phyloP scores from a whole-genome alignment of 176 grass and related monocot species.

The Rhipidocladum racemiflorum region DNA sequence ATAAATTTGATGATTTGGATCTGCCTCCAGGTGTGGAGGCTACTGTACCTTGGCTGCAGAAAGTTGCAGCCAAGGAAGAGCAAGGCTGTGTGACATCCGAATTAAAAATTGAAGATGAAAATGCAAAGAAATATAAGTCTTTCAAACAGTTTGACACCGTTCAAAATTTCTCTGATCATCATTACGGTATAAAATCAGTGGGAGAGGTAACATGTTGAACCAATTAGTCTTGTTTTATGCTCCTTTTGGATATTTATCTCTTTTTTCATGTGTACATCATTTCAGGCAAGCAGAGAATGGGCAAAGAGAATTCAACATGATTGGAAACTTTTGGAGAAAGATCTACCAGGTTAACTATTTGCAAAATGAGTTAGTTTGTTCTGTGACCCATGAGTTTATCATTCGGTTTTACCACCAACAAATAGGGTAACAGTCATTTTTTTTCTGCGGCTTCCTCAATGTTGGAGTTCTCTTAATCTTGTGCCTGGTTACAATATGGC shows the following conservation, averaged over 20 bases:
- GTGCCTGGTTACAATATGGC: neutral
- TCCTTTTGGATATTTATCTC: slow-evolving; percentile 10
- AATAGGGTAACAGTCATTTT: neutral
- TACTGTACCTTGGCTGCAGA: slow-evolving; percentile 57
- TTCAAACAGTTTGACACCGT: slow-evolving; percentile 84
- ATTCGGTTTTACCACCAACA: neutral
- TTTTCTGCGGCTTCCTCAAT: neutral
- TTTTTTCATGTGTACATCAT: neutral
- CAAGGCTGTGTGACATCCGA: neutral
- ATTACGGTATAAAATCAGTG: slow-evolving; percentile 30
- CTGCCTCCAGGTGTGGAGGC: slow-evolving; percentile 82
- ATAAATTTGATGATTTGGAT: slow-evolving; percentile 78
- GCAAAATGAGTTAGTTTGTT: neutral
- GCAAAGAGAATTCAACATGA: slow-evolving; percentile 84
- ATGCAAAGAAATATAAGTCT: slow-evolving; percentile 44
- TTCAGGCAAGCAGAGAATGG: slow-evolving; percentile 67
- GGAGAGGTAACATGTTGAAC: slow-evolving; percentile 46
- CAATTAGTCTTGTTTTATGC: slow-evolving; percentile 7
- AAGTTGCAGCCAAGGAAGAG: slow-evolving; percentile 25
- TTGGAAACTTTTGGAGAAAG: slow-evolving; percentile 83
- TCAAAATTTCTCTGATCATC: slow-evolving; percentile 69
- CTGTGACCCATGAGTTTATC: neutral
- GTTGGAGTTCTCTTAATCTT: neutral
- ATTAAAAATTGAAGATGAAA: slow-evolving; percentile 52
- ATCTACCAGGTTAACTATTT: slow-evolving; percentile 68